Conservation (phyloP, 2,329 filamentous ascomycete genomes). For the Phialocephala sp. region DNA sequence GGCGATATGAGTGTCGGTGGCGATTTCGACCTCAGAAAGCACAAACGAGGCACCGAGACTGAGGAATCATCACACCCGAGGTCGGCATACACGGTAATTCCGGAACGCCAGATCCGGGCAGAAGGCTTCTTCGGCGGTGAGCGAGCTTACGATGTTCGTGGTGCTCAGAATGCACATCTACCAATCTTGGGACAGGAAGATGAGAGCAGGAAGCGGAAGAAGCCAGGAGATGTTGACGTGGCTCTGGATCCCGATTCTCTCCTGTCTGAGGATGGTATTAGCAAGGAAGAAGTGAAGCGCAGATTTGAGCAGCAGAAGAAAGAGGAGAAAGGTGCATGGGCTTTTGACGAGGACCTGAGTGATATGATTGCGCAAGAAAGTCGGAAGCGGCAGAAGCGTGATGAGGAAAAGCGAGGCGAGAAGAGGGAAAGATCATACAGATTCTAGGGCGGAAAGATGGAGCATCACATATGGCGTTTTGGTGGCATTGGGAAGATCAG, state of each 20-base stretch:
- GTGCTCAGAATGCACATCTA: slow-evolving; percentile 57
- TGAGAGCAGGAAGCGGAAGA: slow-evolving; percentile 83
- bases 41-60: slow-evolving; percentile 83
- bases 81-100: slow-evolving; percentile 86
- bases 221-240: slow-evolving; percentile 93
- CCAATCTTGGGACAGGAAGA: slow-evolving; percentile 83
- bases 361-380: slow-evolving; percentile 97
- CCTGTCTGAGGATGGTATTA: slow-evolving; percentile 74
- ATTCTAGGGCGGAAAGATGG: slow-evolving; percentile 32
- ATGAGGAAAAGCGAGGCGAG: slow-evolving; percentile 77
- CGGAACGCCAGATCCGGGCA: slow-evolving; percentile 82
- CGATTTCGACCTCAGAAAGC: slow-evolving; percentile 91
- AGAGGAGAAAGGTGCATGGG: slow-evolving; percentile 63
- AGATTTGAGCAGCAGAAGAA: slow-evolving; percentile 77
- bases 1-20: slow-evolving; percentile 78
- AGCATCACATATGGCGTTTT: slow-evolving; percentile 19
- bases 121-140: slow-evolving; percentile 97
- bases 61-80: slow-evolving; percentile 78
- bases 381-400: slow-evolving; percentile 86
- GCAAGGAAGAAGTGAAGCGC: slow-evolving; percentile 81
- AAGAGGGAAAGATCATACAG: slow-evolving; percentile 47
- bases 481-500: slow-evolving; percentile 10
- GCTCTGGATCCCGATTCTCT: slow-evolving; percentile 87
- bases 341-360: slow-evolving; percentile 86
- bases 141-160: slow-evolving; percentile 86